phyloP scores from a whole-genome alignment of 306 rosid species.

The Cucumis cinereus region DNA sequence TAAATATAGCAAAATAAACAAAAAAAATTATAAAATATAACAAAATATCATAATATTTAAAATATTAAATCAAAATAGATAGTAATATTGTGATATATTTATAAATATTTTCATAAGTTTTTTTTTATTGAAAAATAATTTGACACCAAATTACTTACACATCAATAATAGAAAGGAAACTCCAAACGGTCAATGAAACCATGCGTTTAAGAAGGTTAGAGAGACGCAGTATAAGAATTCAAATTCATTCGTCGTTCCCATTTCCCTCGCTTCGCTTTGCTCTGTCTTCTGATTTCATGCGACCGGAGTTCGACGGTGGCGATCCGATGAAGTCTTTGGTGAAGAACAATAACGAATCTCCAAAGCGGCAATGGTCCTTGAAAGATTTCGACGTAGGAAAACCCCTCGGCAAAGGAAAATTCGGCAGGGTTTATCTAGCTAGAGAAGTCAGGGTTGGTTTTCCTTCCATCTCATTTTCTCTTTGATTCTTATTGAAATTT shows the following conservation, averaged over 20 bases:
- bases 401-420: constrained; percentile 75
- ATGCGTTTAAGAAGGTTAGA: neutral
- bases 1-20: no score
- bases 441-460: constrained; percentile 47
- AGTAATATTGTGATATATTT: no score
- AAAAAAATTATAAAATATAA: no score
- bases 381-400: constrained; percentile 72
- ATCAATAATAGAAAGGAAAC: neutral
- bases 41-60: no score
- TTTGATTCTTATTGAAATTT: neutral
- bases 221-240: neutral
- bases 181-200: neutral
- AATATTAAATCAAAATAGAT: no score
- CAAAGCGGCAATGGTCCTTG: constrained; percentile 46
- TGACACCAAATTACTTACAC: no score
- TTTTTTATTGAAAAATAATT: no score
- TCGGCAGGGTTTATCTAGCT: constrained; percentile 78
- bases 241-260: neutral
- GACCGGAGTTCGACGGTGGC: neutral
- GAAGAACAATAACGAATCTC: constrained; percentile 1
- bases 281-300: neutral
- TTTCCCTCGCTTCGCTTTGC: constrained; percentile 3
- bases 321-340: constrained; percentile 11
- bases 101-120: no score
- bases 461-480: neutral